These are phyloP conservation scores for Diphasiastrum complanatum DNA, from an alignment of 83 land plant species.

Conservation along the genomic window DNA sequence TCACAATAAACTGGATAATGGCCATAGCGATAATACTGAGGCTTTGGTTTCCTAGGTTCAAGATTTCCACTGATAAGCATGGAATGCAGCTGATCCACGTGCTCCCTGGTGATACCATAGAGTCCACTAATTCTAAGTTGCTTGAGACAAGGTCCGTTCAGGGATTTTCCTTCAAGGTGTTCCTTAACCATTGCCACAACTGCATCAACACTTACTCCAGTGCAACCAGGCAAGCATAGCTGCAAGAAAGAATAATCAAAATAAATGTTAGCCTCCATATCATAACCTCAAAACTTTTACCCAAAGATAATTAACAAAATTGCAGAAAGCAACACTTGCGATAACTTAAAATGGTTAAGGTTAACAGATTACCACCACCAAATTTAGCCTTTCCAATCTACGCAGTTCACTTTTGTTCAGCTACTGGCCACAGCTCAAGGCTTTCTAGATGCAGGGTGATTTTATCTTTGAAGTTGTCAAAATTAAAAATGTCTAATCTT, in stretches of 20 bases:
- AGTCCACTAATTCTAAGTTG: slow-evolving; percentile 47
- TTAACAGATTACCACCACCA: too few species aligned
- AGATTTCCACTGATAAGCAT: slow-evolving; percentile 22
- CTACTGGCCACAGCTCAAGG: too few species aligned
- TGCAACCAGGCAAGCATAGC: slow-evolving; percentile 61
- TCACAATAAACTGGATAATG: slow-evolving; percentile 26
- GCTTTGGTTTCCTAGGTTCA: slow-evolving; percentile 23
- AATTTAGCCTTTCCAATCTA: too few species aligned
- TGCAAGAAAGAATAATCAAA: slow-evolving; percentile 22
- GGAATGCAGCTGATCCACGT: slow-evolving; percentile 39
- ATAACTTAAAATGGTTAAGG: too few species aligned
- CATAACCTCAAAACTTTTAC: too few species aligned
- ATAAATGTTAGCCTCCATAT: background rate
- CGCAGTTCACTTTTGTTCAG: too few species aligned
- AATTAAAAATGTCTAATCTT: too few species aligned
- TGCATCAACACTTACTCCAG: slow-evolving; percentile 44
- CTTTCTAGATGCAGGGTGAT: too few species aligned
- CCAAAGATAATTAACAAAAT: too few species aligned
- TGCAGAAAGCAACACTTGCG: too few species aligned
- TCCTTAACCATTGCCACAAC: slow-evolving; percentile 38
- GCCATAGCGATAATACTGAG: slow-evolving; percentile 33
- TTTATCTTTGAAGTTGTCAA: too few species aligned
- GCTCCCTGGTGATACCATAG: slow-evolving; percentile 35
- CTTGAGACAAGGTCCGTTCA: slow-evolving; percentile 27
- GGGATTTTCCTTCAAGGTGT: slow-evolving; percentile 11